Percentiles rank a stretch among this genome's conserved stretches.
Evolutionary conservation across 495 filamentous ascomycete species (phyloP).

Genomic region (Lasiosphaeria miniovina): DNA sequence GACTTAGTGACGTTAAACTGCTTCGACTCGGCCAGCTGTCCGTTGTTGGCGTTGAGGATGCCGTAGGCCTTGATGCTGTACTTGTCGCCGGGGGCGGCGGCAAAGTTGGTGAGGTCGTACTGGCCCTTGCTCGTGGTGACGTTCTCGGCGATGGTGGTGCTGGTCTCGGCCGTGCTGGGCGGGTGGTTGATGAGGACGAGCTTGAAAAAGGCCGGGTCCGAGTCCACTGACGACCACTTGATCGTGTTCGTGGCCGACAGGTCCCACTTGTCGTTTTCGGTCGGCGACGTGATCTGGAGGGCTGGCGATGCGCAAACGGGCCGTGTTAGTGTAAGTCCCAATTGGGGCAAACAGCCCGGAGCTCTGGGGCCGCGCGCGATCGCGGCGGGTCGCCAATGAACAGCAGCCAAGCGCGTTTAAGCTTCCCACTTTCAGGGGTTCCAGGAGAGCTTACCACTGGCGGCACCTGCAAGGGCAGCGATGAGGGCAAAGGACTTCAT

Average conservation of each 20-base stretch:
- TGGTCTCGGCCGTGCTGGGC: constrained; percentile 5
- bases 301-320: constrained; percentile 1
- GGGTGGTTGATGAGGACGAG: constrained; percentile 22
- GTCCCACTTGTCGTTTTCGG: constrained; percentile 11
- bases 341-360: no score
- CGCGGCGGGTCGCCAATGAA: no score
- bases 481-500: constrained; percentile 16
- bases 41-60: constrained; percentile 9
- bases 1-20: constrained; percentile 25
- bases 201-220: constrained; percentile 19
- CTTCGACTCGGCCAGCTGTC: constrained; percentile 22
- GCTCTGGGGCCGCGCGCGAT: no score
- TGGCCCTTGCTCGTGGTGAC: constrained; percentile 15
- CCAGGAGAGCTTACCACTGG: constrained; percentile 7
- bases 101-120: constrained; percentile 22
- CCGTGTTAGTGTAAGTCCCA: neutral
- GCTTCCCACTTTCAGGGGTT: neutral
- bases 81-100: constrained; percentile 12
- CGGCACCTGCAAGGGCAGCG: constrained; percentile 16
- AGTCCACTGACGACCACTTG: constrained; percentile 14
- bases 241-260: constrained; percentile 20
- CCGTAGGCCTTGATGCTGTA: constrained; percentile 25
- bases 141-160: constrained; percentile 12
- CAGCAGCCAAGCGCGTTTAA: no score
- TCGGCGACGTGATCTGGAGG: constrained; percentile 10